A percentile compares a stretch with the other conserved stretches of the same genome.
Evolutionary conservation across 805 yeast species (phyloP).

Genomic region (Candida sphagnicola): DNA sequence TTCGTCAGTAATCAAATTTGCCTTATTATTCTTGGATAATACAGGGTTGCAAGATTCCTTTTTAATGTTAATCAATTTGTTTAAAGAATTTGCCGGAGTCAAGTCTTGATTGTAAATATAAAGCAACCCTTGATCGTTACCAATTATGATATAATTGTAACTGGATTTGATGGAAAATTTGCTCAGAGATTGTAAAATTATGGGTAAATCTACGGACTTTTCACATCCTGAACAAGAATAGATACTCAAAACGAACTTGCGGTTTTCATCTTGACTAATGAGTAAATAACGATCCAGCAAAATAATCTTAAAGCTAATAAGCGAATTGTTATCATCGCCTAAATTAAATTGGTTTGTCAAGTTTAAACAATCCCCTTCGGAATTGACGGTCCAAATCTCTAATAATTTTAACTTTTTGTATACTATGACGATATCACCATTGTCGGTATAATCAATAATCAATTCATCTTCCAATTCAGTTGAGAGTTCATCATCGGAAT

Average conservation of each 20-base stretch:
- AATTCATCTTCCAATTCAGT: background rate
- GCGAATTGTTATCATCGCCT: background rate
- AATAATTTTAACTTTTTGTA: slow-evolving; percentile 14
- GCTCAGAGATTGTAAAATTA: background rate
- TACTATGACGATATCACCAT: slow-evolving; percentile 30
- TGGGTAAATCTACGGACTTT: background rate
- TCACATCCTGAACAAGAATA: background rate
- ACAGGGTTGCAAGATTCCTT: slow-evolving; percentile 21
- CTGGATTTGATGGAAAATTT: slow-evolving; percentile 16
- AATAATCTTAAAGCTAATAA: background rate
- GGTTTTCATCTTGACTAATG: background rate
- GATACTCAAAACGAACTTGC: background rate
- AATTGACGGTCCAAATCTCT: slow-evolving; percentile 30
- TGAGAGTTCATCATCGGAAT: slow-evolving; percentile 3
- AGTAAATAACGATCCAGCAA: background rate
- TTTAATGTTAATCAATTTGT: slow-evolving; percentile 13
- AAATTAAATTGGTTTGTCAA: background rate
- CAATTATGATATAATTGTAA: slow-evolving; percentile 16
- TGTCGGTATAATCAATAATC: slow-evolving; percentile 3
- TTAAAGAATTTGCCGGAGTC: slow-evolving; percentile 14
- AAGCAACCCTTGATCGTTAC: slow-evolving; percentile 20
- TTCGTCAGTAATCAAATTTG: slow-evolving; percentile 12
- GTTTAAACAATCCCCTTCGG: slow-evolving; percentile 3
- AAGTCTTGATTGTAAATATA: slow-evolving; percentile 10
- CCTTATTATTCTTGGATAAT: slow-evolving; percentile 9